These are phyloP conservation scores for Litsea cubeba DNA, from an alignment of 164 flowering plant genomes.

Conservation along the genomic window DNA sequence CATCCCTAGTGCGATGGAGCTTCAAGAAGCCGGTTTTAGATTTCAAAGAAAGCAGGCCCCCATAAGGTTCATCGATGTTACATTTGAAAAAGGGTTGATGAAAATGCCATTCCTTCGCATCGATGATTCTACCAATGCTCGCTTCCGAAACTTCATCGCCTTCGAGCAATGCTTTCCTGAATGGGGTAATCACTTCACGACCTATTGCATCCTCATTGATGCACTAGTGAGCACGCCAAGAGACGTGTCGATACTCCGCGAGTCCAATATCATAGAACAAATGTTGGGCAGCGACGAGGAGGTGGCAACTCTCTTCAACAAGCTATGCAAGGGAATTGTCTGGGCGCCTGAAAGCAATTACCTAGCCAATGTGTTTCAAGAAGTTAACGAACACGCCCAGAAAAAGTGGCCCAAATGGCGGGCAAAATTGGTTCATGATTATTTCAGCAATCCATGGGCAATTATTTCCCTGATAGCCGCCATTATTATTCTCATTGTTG, in stretches of 20 bases:
- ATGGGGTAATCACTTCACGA: conserved; percentile 47
- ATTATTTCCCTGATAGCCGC: too few relatives aligned
- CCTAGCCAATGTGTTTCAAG: too few relatives aligned
- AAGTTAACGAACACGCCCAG: too few relatives aligned
- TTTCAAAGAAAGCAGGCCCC: conserved; percentile 37
- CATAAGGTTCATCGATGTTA: conserved; percentile 28
- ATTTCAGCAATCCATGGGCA: too few relatives aligned
- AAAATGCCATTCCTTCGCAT: conserved; percentile 57
- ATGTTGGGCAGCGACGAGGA: too few relatives aligned
- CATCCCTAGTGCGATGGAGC: conserved; percentile 24
- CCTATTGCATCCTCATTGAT: conserved; percentile 49
- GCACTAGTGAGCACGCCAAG: conserved; percentile 37
- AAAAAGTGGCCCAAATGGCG: too few relatives aligned
- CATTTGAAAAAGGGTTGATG: conserved; percentile 43
- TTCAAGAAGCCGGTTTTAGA: conserved; percentile 43
- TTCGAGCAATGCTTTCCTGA: conserved; percentile 79
- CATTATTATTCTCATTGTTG: too few relatives aligned
- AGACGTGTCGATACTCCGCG: conserved; percentile 38
- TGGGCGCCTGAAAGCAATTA: too few relatives aligned
- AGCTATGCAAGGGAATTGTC: too few relatives aligned
- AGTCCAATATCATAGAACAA: conserved; percentile 34
- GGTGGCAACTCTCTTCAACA: too few relatives aligned
- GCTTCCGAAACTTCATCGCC: conserved; percentile 75
- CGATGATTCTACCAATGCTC: conserved; percentile 70
- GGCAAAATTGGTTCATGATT: too few relatives aligned